A percentile compares a stretch with the other conserved stretches of the same genome.
phyloP scores from a whole-genome alignment of 139 green algal species.

The Chlamydomonas sp. region DNA sequence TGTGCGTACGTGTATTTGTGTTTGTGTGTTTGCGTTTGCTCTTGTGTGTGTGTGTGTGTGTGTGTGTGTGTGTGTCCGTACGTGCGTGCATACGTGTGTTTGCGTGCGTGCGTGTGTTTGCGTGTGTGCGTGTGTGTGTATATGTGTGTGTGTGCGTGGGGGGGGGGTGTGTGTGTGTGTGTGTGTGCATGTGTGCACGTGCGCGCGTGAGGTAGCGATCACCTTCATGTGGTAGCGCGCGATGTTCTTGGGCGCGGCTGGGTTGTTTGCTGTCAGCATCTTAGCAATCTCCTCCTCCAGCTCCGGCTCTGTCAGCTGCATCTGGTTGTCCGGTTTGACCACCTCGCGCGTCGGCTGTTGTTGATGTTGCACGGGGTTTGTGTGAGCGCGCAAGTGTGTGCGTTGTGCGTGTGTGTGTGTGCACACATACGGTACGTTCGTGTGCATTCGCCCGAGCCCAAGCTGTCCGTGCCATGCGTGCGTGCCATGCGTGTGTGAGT shows the following conservation, averaged over 20 bases:
- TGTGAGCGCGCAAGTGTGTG: not conserved
- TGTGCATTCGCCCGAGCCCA: not conserved
- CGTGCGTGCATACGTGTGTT: no score
- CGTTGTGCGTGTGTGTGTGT: not conserved
- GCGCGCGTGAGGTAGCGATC: constrained; percentile 21
- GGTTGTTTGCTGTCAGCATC: constrained; percentile 82
- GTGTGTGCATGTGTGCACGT: constrained; percentile 5
- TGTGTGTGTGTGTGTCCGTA: no score
- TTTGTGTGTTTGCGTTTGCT: no score
- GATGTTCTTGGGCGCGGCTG: constrained; percentile 66
- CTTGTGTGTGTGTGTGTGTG: no score
- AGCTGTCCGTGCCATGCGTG: not conserved
- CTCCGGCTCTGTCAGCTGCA: constrained; percentile 63
- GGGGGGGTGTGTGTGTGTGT: no score
- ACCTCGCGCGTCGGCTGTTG: constrained; percentile 63
- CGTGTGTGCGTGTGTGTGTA: no score
- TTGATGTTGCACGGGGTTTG: not conserved
- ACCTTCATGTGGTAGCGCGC: constrained; percentile 75
- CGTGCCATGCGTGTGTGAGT: not conserved
- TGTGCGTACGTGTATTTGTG: no score
- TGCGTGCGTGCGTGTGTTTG: no score
- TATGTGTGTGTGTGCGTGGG: no score
- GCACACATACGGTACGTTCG: not conserved
- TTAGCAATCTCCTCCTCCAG: constrained; percentile 78
- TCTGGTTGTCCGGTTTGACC: constrained; percentile 66